A percentile compares a stretch with the other conserved stretches of the same genome.
Evolutionary conservation across 164 flowering plant genomes (phyloP).

Genomic region (Chimonanthus salicifolius): DNA sequence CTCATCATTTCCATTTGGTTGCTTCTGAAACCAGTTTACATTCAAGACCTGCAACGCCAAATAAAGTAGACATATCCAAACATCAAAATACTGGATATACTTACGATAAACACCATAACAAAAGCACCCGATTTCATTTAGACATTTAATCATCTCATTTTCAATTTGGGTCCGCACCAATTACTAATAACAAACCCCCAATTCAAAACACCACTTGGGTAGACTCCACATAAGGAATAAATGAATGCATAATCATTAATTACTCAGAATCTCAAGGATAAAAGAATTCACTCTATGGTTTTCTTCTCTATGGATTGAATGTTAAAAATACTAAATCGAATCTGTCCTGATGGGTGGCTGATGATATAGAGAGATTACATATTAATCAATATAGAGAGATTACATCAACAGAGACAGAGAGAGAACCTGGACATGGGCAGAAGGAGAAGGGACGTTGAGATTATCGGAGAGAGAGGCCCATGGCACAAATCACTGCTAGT

Average conservation of each 20-base stretch:
- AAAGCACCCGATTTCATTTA: no score
- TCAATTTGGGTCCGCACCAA: no score
- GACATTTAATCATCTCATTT: no score
- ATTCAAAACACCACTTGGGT: no score
- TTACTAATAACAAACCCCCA: no score
- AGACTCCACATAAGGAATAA: no score
- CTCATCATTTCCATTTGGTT: slow-evolving; percentile 81
- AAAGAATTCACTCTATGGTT: background rate
- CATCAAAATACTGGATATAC: background rate
- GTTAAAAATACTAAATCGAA: background rate
- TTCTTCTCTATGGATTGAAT: background rate
- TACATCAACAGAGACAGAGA: background rate
- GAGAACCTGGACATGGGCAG: slow-evolving; percentile 57
- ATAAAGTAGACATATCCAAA: background rate
- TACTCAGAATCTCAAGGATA: background rate
- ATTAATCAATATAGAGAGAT: no score
- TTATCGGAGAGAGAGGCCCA: slow-evolving; percentile 84
- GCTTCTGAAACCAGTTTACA: slow-evolving; percentile 83
- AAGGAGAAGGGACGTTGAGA: slow-evolving; percentile 61
- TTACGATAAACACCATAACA: no score
- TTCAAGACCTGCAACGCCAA: slow-evolving; percentile 53
- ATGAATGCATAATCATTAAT: no score
- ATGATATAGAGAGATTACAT: no score
- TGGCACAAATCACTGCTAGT: slow-evolving; percentile 69
- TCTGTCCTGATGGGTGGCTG: background rate